A percentile compares a stretch with the other conserved stretches of the same genome.
phyloP scores from a whole-genome alignment of 495 filamentous ascomycete genomes.

The Chaetomium fimeti region DNA sequence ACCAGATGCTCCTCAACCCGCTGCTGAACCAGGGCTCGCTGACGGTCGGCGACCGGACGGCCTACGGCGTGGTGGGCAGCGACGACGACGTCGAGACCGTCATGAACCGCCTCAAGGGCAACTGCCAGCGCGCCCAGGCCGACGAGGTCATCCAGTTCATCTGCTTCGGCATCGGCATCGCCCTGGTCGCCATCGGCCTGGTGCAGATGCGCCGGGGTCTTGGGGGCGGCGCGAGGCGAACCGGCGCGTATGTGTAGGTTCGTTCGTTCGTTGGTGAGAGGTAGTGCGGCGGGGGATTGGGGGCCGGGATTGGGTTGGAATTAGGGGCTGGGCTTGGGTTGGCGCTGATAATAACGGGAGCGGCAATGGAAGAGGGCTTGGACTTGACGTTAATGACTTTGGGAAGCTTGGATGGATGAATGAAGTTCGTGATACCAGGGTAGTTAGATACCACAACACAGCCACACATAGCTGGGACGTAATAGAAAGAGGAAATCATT shows the following conservation, averaged over 20 bases:
- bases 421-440: background rate
- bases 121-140: constrained; percentile 37
- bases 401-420: too few species aligned
- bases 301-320: background rate
- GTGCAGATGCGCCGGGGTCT: constrained; percentile 16
- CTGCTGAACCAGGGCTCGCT: constrained; percentile 41
- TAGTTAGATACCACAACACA: background rate
- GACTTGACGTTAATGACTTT: background rate
- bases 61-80: constrained; percentile 24
- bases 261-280: too few species aligned
- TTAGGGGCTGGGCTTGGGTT: background rate
- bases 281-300: too few species aligned
- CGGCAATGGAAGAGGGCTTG: background rate
- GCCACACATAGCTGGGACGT: background rate
- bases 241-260: constrained; percentile 16
- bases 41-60: constrained; percentile 7
- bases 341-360: background rate
- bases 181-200: constrained; percentile 27
- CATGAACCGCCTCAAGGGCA: constrained; percentile 20
- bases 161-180: constrained; percentile 31
- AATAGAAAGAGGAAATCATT: background rate
- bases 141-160: constrained; percentile 42
- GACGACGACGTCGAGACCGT: background rate
- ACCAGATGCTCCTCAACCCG: constrained; percentile 30
- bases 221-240: background rate